Base-by-base conservation (phyloP, 495 filamentous ascomycete genomes). In the Neurospora africana region DNA sequence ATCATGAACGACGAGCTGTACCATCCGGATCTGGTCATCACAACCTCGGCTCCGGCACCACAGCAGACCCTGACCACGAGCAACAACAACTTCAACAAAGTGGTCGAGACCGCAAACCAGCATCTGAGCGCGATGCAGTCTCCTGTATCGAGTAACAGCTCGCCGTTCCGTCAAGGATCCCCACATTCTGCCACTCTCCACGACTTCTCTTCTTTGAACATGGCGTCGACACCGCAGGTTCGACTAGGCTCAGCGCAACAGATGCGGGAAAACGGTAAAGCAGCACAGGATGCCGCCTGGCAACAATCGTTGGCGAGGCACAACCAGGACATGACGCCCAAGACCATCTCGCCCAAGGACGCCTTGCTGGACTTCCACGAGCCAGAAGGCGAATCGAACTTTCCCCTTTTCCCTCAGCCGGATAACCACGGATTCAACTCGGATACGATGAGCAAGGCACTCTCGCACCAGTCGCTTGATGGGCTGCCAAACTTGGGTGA, bases 281-380 rank as follows among this genome's bases (percentile, higher is more conserved):
- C 85, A 7, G 86, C 89, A 74, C 83, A 84, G 35, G 89, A 91
- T 65, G 86, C 86, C 5, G 86, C 84, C 69, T 73, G 88, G 36
- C 83, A 82, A 71, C 84, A 86, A 69, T 87, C 88, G 69, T 79
- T 88, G 73, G 79, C 79, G 68, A 81, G 80, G 74, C 80, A 77
- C 76, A 72, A 79, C 36, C 77, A 84, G 23, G 81, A 84, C 9
- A 78, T 83, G 73, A 89, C 89, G 15, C 89, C 92, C 0, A 92
- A 92, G 78, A 98, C 96, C 6, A 98, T 99, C 69, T 99, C 95
- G 17, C 95, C 95, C 38, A 97, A 98, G 84, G 95, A 98, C 77
- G 93, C 94, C 5, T 79, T 95, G 72, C 83, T 97, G 72, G 95
- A 97, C 35, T 97, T 93, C 79, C 86, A 90, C 71, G 91, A 94